phyloP scores from a whole-genome alignment of 2,329 filamentous ascomycete species.

The Rhynchosporium secalis region DNA sequence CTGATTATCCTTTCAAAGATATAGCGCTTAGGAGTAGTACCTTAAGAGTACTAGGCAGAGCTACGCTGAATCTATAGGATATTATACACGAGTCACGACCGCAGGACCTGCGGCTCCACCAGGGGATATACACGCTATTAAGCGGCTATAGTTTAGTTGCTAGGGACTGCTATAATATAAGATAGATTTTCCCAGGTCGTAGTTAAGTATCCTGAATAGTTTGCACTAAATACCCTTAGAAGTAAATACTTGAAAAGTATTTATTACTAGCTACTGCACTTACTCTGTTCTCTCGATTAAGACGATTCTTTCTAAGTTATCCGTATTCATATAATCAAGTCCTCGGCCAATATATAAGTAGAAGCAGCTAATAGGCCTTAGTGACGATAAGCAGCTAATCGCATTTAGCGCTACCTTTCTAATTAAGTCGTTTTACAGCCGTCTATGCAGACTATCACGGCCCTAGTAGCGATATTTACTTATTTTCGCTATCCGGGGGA shows the following conservation, averaged over 20 bases:
- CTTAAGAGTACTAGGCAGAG: not conserved
- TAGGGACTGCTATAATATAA: not conserved
- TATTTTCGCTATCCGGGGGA: too few relatives aligned
- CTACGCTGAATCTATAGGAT: not conserved
- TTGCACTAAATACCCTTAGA: not conserved
- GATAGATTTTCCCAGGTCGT: not conserved
- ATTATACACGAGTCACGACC: not conserved
- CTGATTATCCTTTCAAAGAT: not conserved
- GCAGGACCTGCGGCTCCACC: conserved; percentile 1
- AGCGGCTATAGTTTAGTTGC: not conserved
- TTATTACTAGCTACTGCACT: not conserved
- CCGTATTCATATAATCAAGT: too few relatives aligned
- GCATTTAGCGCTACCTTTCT: too few relatives aligned
- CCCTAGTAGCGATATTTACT: too few relatives aligned
- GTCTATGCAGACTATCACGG: too few relatives aligned
- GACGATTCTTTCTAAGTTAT: too few relatives aligned
- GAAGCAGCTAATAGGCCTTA: too few relatives aligned
- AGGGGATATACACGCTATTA: not conserved
- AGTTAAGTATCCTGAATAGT: not conserved
- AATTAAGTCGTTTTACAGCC: too few relatives aligned
- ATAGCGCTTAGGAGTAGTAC: not conserved
- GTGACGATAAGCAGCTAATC: too few relatives aligned
- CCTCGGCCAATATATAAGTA: too few relatives aligned
- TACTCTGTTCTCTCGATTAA: too few relatives aligned
- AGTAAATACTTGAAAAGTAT: not conserved